These are phyloP conservation scores for Trichoderma cornu-damae DNA, from an alignment of 2,329 filamentous ascomycete genomes.

Conservation along the genomic window DNA sequence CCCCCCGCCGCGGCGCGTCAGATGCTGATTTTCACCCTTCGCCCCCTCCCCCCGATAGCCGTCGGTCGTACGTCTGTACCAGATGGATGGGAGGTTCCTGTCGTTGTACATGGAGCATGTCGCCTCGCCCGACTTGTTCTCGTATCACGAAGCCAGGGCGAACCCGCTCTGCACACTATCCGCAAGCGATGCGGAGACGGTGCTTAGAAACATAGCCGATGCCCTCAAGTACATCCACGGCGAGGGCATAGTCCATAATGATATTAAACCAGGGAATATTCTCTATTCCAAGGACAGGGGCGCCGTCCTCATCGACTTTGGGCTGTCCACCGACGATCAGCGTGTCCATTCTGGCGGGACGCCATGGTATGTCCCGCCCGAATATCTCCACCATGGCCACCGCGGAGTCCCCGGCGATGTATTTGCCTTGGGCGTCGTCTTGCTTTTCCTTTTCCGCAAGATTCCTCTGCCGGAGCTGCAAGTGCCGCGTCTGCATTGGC, in stretches of 20 bases:
- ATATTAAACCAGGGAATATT: slow-evolving; percentile 21
- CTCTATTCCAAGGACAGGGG: slow-evolving; percentile 19
- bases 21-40: neutral
- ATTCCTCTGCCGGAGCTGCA: too few relatives aligned
- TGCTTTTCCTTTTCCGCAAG: too few relatives aligned
- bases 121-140: neutral
- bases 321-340: neutral
- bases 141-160: neutral
- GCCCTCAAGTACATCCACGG: slow-evolving; percentile 13
- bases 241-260: slow-evolving; percentile 19
- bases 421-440: too few relatives aligned
- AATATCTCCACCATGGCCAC: neutral
- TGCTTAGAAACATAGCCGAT: slow-evolving; percentile 22
- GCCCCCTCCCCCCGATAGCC: too few relatives aligned
- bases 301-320: slow-evolving; percentile 8
- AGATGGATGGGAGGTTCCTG: neutral
- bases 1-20: too few relatives aligned
- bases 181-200: neutral
- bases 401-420: neutral
- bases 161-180: neutral
- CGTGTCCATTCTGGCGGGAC: neutral
- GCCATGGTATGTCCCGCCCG: neutral
- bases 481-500: too few relatives aligned
- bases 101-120: neutral
- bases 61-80: too few relatives aligned